Evolutionary conservation across 331 rosid genomes (phyloP).

Genomic region (Acacia pycnantha): DNA sequence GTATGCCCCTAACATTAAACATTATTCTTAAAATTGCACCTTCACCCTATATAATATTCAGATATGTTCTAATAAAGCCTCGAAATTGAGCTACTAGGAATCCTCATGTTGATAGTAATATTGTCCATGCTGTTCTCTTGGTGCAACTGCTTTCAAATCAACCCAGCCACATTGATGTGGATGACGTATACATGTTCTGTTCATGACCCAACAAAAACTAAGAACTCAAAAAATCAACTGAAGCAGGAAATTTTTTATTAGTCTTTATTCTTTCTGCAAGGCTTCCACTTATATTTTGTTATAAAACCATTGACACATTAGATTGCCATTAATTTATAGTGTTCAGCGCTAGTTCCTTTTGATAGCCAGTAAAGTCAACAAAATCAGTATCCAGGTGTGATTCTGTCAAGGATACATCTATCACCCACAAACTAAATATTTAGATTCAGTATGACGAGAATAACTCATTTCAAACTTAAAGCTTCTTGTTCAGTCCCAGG

Average conservation of each 20-base stretch:
- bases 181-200: background rate
- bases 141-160: background rate
- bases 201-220: background rate
- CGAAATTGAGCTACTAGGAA: background rate
- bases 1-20: no score
- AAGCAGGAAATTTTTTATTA: no score
- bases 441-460: background rate
- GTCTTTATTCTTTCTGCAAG: no score
- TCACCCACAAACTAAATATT: background rate
- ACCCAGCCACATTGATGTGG: background rate
- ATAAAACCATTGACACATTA: no score
- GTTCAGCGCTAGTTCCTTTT: no score
- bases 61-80: no score
- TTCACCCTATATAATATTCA: no score
- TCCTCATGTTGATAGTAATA: background rate
- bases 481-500: conserved; percentile 39
- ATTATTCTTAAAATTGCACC: no score
- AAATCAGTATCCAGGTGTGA: background rate
- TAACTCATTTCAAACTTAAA: background rate
- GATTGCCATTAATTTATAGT: no score
- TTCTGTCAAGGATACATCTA: background rate
- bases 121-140: background rate
- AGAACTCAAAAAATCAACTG: background rate
- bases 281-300: no score
- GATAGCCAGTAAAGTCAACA: background rate